Evolutionary conservation across 768 basidiomycete species (phyloP).

Genomic region (Naematelia encephala): DNA sequence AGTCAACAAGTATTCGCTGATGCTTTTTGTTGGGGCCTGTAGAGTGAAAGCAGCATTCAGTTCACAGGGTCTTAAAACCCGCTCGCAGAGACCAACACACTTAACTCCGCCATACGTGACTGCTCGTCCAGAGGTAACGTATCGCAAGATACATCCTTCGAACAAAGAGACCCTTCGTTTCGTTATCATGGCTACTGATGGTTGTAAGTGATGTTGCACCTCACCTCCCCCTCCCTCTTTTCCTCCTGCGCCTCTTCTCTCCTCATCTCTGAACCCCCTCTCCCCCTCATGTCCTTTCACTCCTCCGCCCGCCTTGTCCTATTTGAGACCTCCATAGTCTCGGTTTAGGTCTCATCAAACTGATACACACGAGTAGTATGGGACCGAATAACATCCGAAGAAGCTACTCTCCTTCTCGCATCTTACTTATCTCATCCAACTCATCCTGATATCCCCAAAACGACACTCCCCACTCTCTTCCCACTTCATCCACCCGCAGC

Average conservation of each 20-base stretch:
- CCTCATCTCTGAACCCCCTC: neutral
- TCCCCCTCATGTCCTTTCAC: neutral
- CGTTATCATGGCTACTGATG: constrained; percentile 49
- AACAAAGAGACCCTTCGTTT: constrained; percentile 44
- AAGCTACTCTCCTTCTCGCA: constrained; percentile 44
- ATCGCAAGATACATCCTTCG: constrained; percentile 29
- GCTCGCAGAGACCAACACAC: constrained; percentile 21
- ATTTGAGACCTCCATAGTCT: neutral
- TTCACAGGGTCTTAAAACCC: constrained; percentile 18
- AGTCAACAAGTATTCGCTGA: neutral
- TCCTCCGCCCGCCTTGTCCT: neutral
- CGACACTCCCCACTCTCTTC: constrained; percentile 24
- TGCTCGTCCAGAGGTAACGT: constrained; percentile 45
- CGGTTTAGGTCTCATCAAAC: neutral
- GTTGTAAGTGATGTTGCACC: constrained; percentile 42
- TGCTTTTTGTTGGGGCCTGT: neutral
- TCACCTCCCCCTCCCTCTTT: neutral
- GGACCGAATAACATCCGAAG: constrained; percentile 49
- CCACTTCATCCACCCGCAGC: constrained; percentile 12
- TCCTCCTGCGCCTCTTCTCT: neutral
- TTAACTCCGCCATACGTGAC: constrained; percentile 48
- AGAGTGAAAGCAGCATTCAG: constrained; percentile 26
- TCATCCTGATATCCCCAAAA: constrained; percentile 36
- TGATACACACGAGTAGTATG: constrained; percentile 35
- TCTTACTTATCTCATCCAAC: constrained; percentile 39